A percentile compares a stretch with the other conserved stretches of the same genome.
Evolutionary conservation across 805 yeast genomes (phyloP).

Genomic region (Lipomyces anomalus): DNA sequence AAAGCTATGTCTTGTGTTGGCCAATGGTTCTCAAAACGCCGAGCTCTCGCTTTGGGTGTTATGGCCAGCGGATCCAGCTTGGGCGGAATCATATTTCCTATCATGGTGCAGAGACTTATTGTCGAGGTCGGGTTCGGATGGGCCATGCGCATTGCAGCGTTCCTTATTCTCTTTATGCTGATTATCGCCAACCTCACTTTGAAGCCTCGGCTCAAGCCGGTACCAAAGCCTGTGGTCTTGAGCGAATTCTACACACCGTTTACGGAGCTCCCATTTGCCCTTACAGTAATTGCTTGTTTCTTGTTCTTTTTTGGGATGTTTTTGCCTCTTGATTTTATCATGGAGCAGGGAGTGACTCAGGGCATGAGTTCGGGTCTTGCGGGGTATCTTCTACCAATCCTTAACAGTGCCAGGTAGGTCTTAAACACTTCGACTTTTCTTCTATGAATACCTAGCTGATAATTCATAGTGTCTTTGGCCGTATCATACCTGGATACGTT

Average conservation of each 20-base stretch:
- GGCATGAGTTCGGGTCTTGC: slow-evolving; percentile 19
- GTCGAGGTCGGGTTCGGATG: slow-evolving; percentile 46
- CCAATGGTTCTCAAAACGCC: slow-evolving; percentile 41
- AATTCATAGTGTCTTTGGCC: slow-evolving; percentile 45
- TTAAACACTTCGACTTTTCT: no score
- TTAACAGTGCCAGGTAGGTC: slow-evolving; percentile 9
- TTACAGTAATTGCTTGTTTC: slow-evolving; percentile 25
- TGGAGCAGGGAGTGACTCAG: slow-evolving; percentile 27
- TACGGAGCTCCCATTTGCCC: slow-evolving; percentile 26
- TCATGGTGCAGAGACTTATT: slow-evolving; percentile 39
- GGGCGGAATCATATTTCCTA: slow-evolving; percentile 47
- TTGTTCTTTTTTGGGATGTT: slow-evolving; percentile 31
- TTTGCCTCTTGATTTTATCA: slow-evolving; percentile 32
- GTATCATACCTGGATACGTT: slow-evolving; percentile 48
- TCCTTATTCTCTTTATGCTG: slow-evolving; percentile 36
- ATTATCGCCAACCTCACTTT: slow-evolving; percentile 25
- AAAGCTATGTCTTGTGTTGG: slow-evolving; percentile 40
- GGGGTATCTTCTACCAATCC: slow-evolving; percentile 8
- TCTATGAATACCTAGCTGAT: no score
- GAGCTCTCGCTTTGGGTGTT: slow-evolving; percentile 44
- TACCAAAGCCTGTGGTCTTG: not conserved
- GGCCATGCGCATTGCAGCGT: slow-evolving; percentile 47
- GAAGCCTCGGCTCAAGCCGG: slow-evolving; percentile 26
- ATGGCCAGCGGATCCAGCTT: slow-evolving; percentile 48
- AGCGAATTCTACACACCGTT: slow-evolving; percentile 24